These are phyloP conservation scores for Alnus glutinosa DNA, from an alignment of 306 rosid species.

Conservation along the genomic window DNA sequence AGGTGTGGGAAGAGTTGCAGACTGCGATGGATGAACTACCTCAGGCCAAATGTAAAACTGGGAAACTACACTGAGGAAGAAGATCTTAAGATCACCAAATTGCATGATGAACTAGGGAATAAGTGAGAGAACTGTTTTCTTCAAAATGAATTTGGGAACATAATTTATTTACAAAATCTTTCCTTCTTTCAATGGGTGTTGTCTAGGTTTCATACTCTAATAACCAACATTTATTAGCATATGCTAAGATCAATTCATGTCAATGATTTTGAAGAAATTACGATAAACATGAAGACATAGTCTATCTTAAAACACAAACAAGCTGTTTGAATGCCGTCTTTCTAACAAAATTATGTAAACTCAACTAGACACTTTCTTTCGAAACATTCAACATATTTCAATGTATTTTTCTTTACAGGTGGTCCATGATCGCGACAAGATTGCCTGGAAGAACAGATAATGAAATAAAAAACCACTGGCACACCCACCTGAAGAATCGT, in stretches of 20 bases:
- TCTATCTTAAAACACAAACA: too few species aligned
- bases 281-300: too few species aligned
- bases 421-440: constrained; percentile 62
- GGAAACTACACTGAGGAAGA: constrained; percentile 62
- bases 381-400: too few species aligned
- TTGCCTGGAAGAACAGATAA: constrained; percentile 74
- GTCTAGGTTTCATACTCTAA: too few species aligned
- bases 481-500: constrained; percentile 56
- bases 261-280: too few species aligned
- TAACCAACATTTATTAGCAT: too few species aligned
- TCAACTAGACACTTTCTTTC: background rate
- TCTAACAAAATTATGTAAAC: too few species aligned
- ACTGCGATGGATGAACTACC: constrained; percentile 76
- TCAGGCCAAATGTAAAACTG: constrained; percentile 61
- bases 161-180: too few species aligned
- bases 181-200: too few species aligned
- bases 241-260: too few species aligned
- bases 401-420: constrained; percentile 29
- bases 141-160: too few species aligned
- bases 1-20: constrained; percentile 93
- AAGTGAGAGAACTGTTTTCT: constrained; percentile 40
- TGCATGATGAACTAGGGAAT: constrained; percentile 64
- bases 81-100: constrained; percentile 51
- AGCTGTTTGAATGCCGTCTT: too few species aligned
- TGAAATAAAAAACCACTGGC: constrained; percentile 71